Base-by-base conservation (phyloP, 2,329 filamentous ascomycete species). In the Sporothrix mexicana region DNA sequence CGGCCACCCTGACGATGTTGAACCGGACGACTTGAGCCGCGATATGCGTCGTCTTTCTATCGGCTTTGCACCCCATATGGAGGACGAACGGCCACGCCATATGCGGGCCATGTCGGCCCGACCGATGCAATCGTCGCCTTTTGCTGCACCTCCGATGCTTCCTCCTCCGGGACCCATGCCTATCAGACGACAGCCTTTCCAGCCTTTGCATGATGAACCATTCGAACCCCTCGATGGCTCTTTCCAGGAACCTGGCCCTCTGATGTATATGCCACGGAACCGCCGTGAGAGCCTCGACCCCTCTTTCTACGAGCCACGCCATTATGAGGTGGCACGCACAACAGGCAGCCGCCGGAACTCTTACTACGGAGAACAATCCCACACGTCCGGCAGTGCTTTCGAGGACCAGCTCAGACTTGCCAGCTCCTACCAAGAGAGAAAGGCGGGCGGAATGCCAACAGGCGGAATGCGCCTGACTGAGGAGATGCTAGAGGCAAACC, bases 401-500 rank as follows among this genome's bases (percentile, higher is more conserved):
- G 80, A 84, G 55, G 79, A 81, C 69, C 84, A 87, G 74, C 74
- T 86, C 5, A 81, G 81, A 23, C 77, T 81, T 73, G 86, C 85
- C 43, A 76, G 81, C 23, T 79, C 78, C 30, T 90, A 91, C 77
- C 88, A 90, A 77, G 84, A 88, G 20, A 83, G 86, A 3, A 82
- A 87, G 6, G 83, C 78, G 57, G 86, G 85, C 47, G 84, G 82
- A 7, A 77, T 80, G 51, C 1, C 61, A 20, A 15, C 61, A 12
- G 41, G 85, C 47, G 84, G 82, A 7, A 77, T 80, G 51, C 77
- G 86, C 71, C 79, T 91, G 72, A 91, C 89, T 3, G 85, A 85
- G 1, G 88, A 90, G 72, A 81, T 83, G 13, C 82, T 91, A 36
- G 87, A 84, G 78, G 86, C 83, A 41, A 84, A 80, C 75, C 85